A percentile compares a stretch with the other conserved stretches of the same genome.
phyloP scores from a whole-genome alignment of 2,329 filamentous ascomycete genomes.

The Arthrobotrys sphaeroides region DNA sequence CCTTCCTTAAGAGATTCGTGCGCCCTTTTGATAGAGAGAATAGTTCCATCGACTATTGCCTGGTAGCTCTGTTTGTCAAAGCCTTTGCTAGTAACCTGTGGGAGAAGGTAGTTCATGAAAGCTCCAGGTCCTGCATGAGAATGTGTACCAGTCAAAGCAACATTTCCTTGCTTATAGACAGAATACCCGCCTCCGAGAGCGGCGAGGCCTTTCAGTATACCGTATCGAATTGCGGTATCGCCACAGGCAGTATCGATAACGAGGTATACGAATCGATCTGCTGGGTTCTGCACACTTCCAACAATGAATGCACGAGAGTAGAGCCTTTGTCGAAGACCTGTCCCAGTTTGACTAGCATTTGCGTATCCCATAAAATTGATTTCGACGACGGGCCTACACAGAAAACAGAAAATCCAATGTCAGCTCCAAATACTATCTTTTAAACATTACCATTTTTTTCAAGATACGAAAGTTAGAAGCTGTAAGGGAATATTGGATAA shows the following conservation, averaged over 20 bases:
- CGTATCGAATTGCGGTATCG: constrained; percentile 86
- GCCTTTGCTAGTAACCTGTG: constrained; percentile 86
- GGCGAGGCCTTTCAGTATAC: constrained; percentile 79
- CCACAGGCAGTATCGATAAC: constrained; percentile 88
- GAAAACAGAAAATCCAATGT: constrained; percentile 61
- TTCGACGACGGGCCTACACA: constrained; percentile 74
- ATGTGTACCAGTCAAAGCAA: constrained; percentile 91
- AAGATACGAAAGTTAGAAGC: no score
- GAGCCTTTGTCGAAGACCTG: constrained; percentile 84
- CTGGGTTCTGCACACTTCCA: constrained; percentile 71
- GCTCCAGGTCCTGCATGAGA: constrained; percentile 90
- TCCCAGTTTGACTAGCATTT: constrained; percentile 80
- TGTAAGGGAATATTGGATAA: neutral
- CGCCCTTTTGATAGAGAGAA: constrained; percentile 82
- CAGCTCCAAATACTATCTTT: neutral
- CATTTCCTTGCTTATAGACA: constrained; percentile 79
- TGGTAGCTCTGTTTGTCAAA: constrained; percentile 87
- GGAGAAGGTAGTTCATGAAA: constrained; percentile 93
- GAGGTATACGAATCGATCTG: constrained; percentile 83
- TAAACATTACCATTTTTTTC: neutral
- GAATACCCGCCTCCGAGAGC: constrained; percentile 72
- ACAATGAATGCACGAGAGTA: constrained; percentile 92
- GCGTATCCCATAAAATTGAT: constrained; percentile 94
- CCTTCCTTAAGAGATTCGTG: constrained; percentile 77
- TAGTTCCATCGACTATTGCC: constrained; percentile 85